Evolutionary conservation across 306 rosid genomes (phyloP).

Genomic region (Cercis canadensis): DNA sequence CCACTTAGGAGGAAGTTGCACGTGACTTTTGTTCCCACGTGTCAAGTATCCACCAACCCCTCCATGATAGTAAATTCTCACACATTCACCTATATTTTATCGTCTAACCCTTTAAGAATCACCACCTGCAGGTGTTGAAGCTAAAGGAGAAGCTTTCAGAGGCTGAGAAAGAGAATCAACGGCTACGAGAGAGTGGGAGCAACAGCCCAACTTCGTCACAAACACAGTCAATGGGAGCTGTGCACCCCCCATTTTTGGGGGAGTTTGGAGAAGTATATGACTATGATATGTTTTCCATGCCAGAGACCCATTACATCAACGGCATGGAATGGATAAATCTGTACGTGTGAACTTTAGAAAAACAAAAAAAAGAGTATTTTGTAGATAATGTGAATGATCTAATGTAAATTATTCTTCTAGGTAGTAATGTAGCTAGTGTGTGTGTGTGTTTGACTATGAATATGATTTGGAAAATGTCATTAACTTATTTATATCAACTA

Average conservation of each 20-base stretch:
- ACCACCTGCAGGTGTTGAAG: conserved; percentile 54
- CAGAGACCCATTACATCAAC: conserved; percentile 46
- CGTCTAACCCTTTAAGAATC: no score
- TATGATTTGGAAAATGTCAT: conserved; percentile 43
- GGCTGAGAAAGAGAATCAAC: conserved; percentile 68
- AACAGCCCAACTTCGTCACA: conserved; percentile 69
- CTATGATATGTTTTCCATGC: conserved; percentile 50
- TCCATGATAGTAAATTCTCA: background rate
- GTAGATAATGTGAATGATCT: conserved; percentile 62
- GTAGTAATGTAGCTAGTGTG: conserved; percentile 1
- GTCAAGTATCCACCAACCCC: background rate
- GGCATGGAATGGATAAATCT: conserved; percentile 72
- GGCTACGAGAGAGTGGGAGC: conserved; percentile 51
- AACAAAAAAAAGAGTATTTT: conserved; percentile 32
- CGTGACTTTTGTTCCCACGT: conserved; percentile 48
- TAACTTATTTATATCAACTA: conserved; percentile 17
- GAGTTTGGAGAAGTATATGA: conserved; percentile 63
- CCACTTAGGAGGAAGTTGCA: conserved; percentile 37
- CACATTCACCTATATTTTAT: background rate
- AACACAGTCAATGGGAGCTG: conserved; percentile 50
- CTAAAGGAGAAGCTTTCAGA: conserved; percentile 63
- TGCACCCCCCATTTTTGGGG: conserved; percentile 64
- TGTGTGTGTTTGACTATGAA: conserved; percentile 52
- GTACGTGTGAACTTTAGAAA: conserved; percentile 39
- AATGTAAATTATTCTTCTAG: conserved; percentile 42